These are phyloP conservation scores for Gossypium bickii DNA, from an alignment of 345 rosid genomes.

Conservation along the genomic window DNA sequence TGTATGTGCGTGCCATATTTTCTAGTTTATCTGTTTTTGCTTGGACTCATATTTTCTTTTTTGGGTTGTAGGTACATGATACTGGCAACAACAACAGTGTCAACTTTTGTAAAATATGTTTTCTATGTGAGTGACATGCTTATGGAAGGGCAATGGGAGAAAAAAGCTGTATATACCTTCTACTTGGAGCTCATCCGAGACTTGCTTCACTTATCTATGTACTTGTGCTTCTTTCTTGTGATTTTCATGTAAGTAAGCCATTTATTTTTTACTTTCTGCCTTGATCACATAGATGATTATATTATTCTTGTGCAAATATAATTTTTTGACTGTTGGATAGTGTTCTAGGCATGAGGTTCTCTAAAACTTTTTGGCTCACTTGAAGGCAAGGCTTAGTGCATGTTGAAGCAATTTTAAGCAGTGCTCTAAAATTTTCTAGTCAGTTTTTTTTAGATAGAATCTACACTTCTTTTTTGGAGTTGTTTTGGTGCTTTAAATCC, in stretches of 20 bases:
- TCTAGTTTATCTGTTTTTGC: background rate
- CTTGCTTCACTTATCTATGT: conserved; percentile 93
- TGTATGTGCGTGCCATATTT: background rate
- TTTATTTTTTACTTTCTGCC: background rate
- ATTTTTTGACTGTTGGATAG: background rate
- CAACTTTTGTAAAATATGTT: conserved; percentile 73
- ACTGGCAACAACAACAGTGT: conserved; percentile 81
- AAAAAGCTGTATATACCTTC: conserved; percentile 83
- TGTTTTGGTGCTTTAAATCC: background rate
- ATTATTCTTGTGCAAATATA: background rate
- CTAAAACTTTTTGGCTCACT: background rate
- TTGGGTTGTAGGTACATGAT: conserved; percentile 74
- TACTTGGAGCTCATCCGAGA: conserved; percentile 91
- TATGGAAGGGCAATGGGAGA: conserved; percentile 98
- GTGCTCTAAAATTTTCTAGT: background rate
- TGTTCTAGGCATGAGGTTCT: background rate
- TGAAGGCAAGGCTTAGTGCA: background rate
- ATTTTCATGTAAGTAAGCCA: conserved; percentile 76
- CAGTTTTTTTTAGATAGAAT: background rate
- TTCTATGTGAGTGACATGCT: conserved; percentile 89
- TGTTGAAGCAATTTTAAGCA: background rate
- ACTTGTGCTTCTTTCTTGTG: conserved; percentile 92
- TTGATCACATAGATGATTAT: background rate
- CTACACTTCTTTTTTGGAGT: background rate
- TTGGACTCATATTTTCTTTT: background rate